These are phyloP conservation scores for Pelargonium nanum DNA, from an alignment of 345 rosid species.

Conservation along the genomic window DNA sequence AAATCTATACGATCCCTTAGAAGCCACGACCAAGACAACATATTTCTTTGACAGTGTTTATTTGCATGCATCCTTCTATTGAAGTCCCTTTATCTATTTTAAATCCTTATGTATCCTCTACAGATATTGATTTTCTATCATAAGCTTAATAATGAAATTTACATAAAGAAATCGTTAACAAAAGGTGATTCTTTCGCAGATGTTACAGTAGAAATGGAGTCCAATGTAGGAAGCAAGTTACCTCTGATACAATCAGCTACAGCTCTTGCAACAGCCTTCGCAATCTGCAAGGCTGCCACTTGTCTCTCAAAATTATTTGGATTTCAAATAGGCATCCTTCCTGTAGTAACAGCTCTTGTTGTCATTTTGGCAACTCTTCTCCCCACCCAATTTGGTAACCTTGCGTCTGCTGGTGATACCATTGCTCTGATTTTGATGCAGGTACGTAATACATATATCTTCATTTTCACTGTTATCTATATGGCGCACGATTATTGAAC, in stretches of 20 bases:
- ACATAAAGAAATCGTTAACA: too few species aligned
- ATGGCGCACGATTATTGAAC: background rate
- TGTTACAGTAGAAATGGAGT: conserved; percentile 20
- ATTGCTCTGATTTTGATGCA: conserved; percentile 89
- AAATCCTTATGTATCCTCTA: too few species aligned
- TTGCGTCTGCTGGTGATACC: conserved; percentile 85
- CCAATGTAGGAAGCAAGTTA: conserved; percentile 35
- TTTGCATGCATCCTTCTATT: too few species aligned
- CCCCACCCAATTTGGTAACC: conserved; percentile 56
- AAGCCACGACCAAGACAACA: too few species aligned
- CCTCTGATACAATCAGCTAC: conserved; percentile 53
- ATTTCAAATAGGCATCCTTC: conserved; percentile 64
- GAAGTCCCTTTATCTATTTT: too few species aligned
- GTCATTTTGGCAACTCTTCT: conserved; percentile 61
- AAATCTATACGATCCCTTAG: too few species aligned
- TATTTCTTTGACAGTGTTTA: too few species aligned
- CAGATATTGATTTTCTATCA: too few species aligned
- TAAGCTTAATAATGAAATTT: too few species aligned
- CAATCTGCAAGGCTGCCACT: conserved; percentile 68
- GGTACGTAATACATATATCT: conserved; percentile 47
- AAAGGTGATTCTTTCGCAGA: conserved; percentile 24
- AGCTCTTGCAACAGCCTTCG: conserved; percentile 65
- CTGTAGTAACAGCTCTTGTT: conserved; percentile 64
- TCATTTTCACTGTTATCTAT: background rate
- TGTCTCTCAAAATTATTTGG: conserved; percentile 40